phyloP scores from a whole-genome alignment of 2,329 filamentous ascomycete genomes.

The Aspergillus clavatus region DNA sequence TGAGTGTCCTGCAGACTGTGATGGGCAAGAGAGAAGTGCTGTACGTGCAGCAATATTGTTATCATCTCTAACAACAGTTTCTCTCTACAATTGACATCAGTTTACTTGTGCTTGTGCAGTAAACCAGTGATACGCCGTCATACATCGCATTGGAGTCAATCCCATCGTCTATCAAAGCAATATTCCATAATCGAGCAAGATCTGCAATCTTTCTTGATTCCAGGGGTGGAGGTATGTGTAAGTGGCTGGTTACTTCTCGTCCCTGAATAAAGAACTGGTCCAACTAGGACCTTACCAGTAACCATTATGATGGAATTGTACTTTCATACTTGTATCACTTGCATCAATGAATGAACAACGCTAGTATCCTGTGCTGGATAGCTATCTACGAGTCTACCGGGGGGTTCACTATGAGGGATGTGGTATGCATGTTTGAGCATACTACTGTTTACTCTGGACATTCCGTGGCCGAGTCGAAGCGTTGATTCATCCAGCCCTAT shows the following conservation, averaged over 20 bases:
- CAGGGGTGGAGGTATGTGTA: neutral
- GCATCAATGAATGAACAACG: neutral
- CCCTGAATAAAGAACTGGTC: neutral
- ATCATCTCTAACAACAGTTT: too few relatives aligned
- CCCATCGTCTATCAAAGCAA: neutral
- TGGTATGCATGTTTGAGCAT: neutral
- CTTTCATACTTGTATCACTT: neutral
- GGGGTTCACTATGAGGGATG: neutral
- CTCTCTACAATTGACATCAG: too few relatives aligned
- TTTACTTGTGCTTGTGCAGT: too few relatives aligned
- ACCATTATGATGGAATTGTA: neutral
- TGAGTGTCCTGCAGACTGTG: too few relatives aligned
- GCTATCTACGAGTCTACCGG: too few relatives aligned
- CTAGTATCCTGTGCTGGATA: too few relatives aligned
- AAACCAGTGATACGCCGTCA: too few relatives aligned
- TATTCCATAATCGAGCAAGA: neutral
- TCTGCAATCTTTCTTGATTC: neutral
- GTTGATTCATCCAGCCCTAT: neutral
- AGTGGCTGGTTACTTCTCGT: neutral
- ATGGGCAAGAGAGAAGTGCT: too few relatives aligned
- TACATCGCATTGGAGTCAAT: neutral
- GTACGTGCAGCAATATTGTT: too few relatives aligned
- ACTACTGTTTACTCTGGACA: neutral
- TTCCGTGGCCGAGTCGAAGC: neutral
- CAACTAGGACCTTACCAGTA: neutral